Evolutionary conservation across 106 monocot genomes (phyloP), one percentile per base, ranked within the genome.

Genomic region (Allium sativum): DNA sequence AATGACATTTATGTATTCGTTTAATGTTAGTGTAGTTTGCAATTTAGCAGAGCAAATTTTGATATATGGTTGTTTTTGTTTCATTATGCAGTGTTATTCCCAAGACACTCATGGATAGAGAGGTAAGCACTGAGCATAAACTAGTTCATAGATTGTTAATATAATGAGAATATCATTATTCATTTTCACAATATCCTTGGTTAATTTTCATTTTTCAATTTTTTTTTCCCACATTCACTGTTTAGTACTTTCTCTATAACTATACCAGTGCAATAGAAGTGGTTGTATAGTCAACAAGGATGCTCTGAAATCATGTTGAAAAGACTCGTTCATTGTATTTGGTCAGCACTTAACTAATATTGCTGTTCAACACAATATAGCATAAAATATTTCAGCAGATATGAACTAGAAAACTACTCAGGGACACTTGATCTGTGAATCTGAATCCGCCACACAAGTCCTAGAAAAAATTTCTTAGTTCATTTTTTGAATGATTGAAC

Each of bases 61-160:
- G 41, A 15, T 8, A 13, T 59, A 7, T 59, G 56, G 58, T 81
- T 58, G 18, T 77, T 63, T 67, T 66, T 52, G 31, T 31, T 31
- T 3, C 31, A 22, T 57, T 64, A 46, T 78, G 77, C 91, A 91
- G 91, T 56, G 86, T 91, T 65, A 91, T 91, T 78, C 91, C 86
- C 75, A 92, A 84, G 85, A 92, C 83, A 56, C 92, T 92, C 76
- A 92, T 92, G 92, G 77, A 80, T 48, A 66, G 73, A 79, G 92
- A 87, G 86, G 92, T 92, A 74, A 31, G 31, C 31, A 31, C 2
- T 31, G 31, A 31, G 31, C 2, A 31, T 31, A 31, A 31, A 31
- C 31, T 31, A 31, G 31, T 31, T 31, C 5, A 31, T 31, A 31
- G 31, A 31, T 31, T 66, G 53, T 65, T 70, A 70, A 4, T 22